Evolutionary conservation across 345 rosid genomes (phyloP), one percentile per base, ranked within the genome.

Genomic region (Brassica incana): DNA sequence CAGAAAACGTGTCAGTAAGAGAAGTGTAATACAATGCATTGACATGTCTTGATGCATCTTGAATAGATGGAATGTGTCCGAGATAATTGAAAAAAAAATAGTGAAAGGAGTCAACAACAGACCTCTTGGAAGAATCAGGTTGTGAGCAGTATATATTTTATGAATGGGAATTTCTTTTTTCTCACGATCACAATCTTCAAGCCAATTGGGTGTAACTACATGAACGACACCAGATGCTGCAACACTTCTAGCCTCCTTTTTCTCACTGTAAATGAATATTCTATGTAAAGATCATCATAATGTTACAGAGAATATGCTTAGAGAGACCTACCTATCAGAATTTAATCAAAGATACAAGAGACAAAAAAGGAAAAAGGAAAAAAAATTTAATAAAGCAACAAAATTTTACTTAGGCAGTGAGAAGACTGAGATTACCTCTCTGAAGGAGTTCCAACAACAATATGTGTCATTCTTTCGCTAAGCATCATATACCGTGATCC

Each of bases 61-160:
- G 62, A 56, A 80, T 38, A 16, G 67, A 29, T 43, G 64, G 56
- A 43, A 80, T 33, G 54, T 56, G 11, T 45, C 16, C n/a, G 32
- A 64, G 30, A 60, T 33, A 71, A 45, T 59, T 14, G 33, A 50
- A 25, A 71, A 29, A 29, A 65, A 65, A 65, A 56, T 11, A 59
- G 27, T 43, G 73, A 79, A 60, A 60, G 14, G 80, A 67, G 73
- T 68, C 23, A 75, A 52, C 69, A 67, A 48, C 83, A 86, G 83
- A 92, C 99, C 97, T 91, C 88, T 91, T 30, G 97, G 97, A 81
- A 87, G 86, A 75, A 93, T 90, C 72, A 93, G 77, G 77, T 88
- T 88, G 80, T 83, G 72, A 25, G 97, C 99, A 75, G 85, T 52
- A 86, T 95, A 96, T 80, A 82, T 84, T 50, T 59, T 82, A 32